These are phyloP conservation scores for Kregervanrija pseudodelftensis DNA, from an alignment of 805 yeast species.

Conservation along the genomic window DNA sequence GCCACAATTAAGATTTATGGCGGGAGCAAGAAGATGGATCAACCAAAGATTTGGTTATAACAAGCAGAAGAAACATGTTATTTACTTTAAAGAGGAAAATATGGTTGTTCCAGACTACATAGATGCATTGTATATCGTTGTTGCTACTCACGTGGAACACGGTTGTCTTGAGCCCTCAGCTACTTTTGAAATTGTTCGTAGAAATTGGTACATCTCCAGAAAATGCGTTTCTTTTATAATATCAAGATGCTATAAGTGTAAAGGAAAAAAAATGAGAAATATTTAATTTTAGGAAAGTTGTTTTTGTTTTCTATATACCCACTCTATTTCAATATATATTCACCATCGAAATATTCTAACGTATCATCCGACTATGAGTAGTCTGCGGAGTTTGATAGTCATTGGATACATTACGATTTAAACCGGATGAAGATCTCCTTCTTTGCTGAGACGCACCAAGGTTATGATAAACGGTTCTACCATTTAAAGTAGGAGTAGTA, in stretches of 20 bases:
- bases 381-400: constrained; percentile 3
- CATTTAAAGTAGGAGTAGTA: constrained; percentile 9
- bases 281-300: too few relatives aligned
- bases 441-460: constrained; percentile 6
- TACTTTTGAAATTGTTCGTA: constrained; percentile 22
- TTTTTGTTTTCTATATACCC: too few relatives aligned
- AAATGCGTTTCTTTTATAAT: constrained; percentile 22
- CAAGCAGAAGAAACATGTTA: constrained; percentile 13
- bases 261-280: background rate
- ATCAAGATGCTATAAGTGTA: constrained; percentile 17
- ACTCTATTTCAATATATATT: too few relatives aligned
- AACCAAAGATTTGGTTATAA: constrained; percentile 25
- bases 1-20: constrained; percentile 24
- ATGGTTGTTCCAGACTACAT: constrained; percentile 24
- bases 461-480: constrained; percentile 3
- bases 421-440: background rate
- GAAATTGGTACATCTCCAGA: constrained; percentile 25
- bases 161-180: constrained; percentile 14
- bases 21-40: constrained; percentile 28
- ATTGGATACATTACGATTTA: background rate
- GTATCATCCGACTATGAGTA: too few relatives aligned
- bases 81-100: constrained; percentile 21
- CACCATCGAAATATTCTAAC: too few relatives aligned
- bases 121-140: constrained; percentile 23
- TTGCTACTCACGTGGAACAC: constrained; percentile 24